phyloP scores from a whole-genome alignment of 1,284 basidiomycete species.

The Lentinus polychrous region DNA sequence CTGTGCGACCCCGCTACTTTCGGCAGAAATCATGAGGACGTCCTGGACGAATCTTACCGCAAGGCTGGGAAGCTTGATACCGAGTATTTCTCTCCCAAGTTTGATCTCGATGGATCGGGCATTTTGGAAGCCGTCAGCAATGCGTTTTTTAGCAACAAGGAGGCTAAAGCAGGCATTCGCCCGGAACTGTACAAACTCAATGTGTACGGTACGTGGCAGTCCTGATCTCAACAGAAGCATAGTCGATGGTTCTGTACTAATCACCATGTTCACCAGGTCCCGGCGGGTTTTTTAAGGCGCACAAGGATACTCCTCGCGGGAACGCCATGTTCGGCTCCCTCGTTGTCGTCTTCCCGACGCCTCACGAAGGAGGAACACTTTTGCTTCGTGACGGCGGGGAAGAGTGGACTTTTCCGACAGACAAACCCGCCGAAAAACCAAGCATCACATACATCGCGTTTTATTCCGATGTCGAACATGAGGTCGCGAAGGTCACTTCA shows the following conservation, averaged over 20 bases:
- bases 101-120: conserved; percentile 20
- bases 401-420: conserved; percentile 26
- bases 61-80: conserved; percentile 22
- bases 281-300: conserved; percentile 33
- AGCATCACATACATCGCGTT: conserved; percentile 27
- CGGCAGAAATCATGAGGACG: conserved; percentile 14
- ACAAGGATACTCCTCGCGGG: conserved; percentile 29
- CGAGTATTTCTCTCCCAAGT: conserved; percentile 17
- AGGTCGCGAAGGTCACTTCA: conserved; percentile 29
- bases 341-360: conserved; percentile 29
- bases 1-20: conserved; percentile 17
- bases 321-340: conserved; percentile 35
- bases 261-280: conserved; percentile 1
- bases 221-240: no score
- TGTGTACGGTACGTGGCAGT: conserved; percentile 30
- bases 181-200: conserved; percentile 29
- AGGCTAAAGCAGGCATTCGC: conserved; percentile 11
- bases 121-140: conserved; percentile 17
- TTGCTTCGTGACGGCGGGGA: conserved; percentile 16
- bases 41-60: conserved; percentile 20
- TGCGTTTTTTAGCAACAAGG: conserved; percentile 16
- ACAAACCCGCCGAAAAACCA: background rate
- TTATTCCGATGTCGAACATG: conserved; percentile 36
- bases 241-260: no score
- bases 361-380: conserved; percentile 29